Conservation (phyloP, 176 grass and related monocot species). For the Cenchrus americanus region DNA sequence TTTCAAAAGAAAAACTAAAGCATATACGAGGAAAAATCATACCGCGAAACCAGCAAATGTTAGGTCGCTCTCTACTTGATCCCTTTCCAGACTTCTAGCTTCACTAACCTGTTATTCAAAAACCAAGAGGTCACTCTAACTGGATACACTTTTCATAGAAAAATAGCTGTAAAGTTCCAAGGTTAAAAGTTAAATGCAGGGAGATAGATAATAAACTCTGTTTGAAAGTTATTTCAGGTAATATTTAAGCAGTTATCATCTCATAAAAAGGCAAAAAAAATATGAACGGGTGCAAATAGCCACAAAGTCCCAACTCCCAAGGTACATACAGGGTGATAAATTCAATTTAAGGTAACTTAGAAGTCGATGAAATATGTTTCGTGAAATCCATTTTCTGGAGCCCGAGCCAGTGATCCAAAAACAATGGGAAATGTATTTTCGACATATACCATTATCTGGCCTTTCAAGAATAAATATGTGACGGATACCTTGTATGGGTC, state of each 20-base stretch:
- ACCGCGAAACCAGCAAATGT: slow-evolving; percentile 98
- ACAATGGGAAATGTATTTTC: slow-evolving; percentile 11
- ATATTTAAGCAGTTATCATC: slow-evolving; percentile 19
- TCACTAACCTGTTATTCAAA: slow-evolving; percentile 88
- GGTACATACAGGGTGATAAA: not conserved
- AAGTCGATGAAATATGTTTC: slow-evolving; percentile 21
- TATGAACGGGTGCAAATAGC: slow-evolving; percentile 23
- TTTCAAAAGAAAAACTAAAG: not conserved
- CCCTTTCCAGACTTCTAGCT: slow-evolving; percentile 94
- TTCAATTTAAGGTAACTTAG: not conserved
- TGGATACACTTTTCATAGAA: slow-evolving; percentile 20
- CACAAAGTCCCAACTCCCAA: not conserved
- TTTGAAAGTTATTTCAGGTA: slow-evolving; percentile 13
- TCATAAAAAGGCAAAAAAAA: slow-evolving; percentile 6
- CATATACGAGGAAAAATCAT: slow-evolving; percentile 27
- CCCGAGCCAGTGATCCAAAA: slow-evolving; percentile 1
- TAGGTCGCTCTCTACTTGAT: slow-evolving; percentile 76
- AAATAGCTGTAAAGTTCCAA: not conserved
- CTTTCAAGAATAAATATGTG: slow-evolving; percentile 5
- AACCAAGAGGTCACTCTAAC: slow-evolving; percentile 14
- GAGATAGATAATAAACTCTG: slow-evolving; percentile 4
- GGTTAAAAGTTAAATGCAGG: not conserved
- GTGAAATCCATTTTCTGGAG: slow-evolving; percentile 18
- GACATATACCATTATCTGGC: not conserved
- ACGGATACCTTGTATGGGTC: not conserved